Evolutionary conservation across 1,139 yeast genomes (phyloP).

Genomic region (Blastobotrys ciferrii): DNA sequence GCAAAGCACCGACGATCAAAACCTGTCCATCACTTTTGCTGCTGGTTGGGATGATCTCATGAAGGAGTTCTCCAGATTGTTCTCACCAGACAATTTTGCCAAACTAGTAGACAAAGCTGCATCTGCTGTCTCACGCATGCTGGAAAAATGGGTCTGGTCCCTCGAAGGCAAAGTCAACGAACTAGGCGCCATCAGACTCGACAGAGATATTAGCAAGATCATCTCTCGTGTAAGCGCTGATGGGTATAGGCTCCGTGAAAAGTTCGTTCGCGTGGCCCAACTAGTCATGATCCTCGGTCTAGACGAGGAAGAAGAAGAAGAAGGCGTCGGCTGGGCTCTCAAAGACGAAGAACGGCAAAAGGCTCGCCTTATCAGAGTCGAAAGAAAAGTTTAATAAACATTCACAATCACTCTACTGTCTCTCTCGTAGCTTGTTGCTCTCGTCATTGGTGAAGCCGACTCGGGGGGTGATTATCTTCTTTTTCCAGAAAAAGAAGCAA

Average conservation of each 20-base stretch:
- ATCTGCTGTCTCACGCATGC: slow-evolving; percentile 45
- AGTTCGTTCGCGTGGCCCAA: slow-evolving; percentile 79
- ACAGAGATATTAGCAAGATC: slow-evolving; percentile 73
- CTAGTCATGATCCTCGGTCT: slow-evolving; percentile 76
- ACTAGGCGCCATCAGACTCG: slow-evolving; percentile 79
- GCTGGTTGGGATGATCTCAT: slow-evolving; percentile 62
- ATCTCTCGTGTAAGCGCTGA: slow-evolving; percentile 43
- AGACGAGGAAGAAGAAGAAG: slow-evolving; percentile 72
- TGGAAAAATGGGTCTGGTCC: slow-evolving; percentile 68
- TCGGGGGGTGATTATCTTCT: no score
- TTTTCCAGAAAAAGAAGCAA: no score
- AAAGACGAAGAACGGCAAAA: slow-evolving; percentile 70
- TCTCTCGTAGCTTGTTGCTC: no score
- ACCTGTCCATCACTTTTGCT: slow-evolving; percentile 27
- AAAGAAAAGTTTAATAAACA: slow-evolving; percentile 10
- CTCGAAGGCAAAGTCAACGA: slow-evolving; percentile 71
- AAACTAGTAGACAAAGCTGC: slow-evolving; percentile 56
- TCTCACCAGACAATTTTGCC: slow-evolving; percentile 51
- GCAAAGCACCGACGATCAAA: slow-evolving; percentile 24
- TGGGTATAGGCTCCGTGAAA: slow-evolving; percentile 66
- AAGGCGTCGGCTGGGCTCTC: slow-evolving; percentile 73
- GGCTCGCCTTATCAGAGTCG: slow-evolving; percentile 41
- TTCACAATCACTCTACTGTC: no score
- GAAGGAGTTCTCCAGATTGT: slow-evolving; percentile 59
- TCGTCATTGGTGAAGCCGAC: no score